Evolutionary conservation across 2,329 filamentous ascomycete species (phyloP).

Genomic region (Capronia americana): DNA sequence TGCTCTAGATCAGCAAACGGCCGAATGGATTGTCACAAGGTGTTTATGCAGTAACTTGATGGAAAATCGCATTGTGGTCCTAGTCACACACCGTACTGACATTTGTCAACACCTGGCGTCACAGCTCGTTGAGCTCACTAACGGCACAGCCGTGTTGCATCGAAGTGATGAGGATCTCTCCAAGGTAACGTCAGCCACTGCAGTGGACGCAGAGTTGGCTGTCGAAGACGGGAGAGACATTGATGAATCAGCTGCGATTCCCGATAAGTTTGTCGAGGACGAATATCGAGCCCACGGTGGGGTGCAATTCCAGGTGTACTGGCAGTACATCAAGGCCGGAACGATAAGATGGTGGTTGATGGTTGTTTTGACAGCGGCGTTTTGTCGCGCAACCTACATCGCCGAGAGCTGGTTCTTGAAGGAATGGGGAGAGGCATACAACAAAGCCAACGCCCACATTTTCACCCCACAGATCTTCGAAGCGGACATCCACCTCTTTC

Average conservation of each 20-base stretch:
- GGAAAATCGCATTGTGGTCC: conserved; percentile 60
- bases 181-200: conserved; percentile 47
- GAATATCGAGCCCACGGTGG: conserved; percentile 76
- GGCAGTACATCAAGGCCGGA: conserved; percentile 83
- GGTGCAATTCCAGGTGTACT: conserved; percentile 78
- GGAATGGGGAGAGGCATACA: conserved; percentile 81
- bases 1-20: conserved; percentile 69
- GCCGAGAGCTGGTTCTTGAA: conserved; percentile 82
- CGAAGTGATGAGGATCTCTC: conserved; percentile 55
- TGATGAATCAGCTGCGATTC: conserved; percentile 58
- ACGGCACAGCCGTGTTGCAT: conserved; percentile 60
- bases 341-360: conserved; percentile 74
- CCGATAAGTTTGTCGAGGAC: conserved; percentile 80
- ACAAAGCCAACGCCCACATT: conserved; percentile 43
- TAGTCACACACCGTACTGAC: conserved; percentile 72
- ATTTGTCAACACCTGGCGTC: conserved; percentile 75
- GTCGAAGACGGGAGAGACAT: conserved; percentile 37
- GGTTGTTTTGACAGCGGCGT: conserved; percentile 63
- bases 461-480: conserved; percentile 37
- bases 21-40: conserved; percentile 64
- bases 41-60: conserved; percentile 63
- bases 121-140: conserved; percentile 73
- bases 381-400: conserved; percentile 70
- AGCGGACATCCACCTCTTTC: conserved; percentile 32
- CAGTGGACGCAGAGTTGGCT: conserved; percentile 44